These are phyloP conservation scores for Aspergillus hortae DNA, from an alignment of 2,329 filamentous ascomycete genomes.

Conservation along the genomic window DNA sequence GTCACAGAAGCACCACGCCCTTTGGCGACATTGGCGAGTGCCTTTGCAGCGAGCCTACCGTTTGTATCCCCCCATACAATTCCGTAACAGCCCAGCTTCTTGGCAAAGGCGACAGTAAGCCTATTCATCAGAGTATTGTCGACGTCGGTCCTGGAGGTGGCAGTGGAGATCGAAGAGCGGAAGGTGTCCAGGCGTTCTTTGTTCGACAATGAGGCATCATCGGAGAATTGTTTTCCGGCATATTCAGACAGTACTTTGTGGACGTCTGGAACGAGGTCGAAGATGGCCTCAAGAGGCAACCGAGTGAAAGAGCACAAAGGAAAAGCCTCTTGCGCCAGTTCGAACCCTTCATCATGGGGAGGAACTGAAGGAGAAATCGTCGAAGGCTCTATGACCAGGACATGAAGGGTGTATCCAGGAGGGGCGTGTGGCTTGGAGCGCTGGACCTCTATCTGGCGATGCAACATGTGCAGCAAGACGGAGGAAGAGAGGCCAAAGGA, in stretches of 20 bases:
- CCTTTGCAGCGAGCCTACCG: constrained; percentile 79
- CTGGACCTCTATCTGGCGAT: constrained; percentile 65
- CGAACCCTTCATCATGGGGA: constrained; percentile 32
- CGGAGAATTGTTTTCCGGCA: constrained; percentile 21
- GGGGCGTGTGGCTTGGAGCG: constrained; percentile 58
- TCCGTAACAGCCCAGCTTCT: constrained; percentile 59
- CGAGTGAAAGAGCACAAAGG: constrained; percentile 62
- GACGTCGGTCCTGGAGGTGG: constrained; percentile 74
- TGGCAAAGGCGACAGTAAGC: constrained; percentile 65
- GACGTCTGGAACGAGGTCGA: constrained; percentile 42
- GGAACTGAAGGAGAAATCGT: constrained; percentile 21
- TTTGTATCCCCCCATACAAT: constrained; percentile 84
- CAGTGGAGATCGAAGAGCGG: constrained; percentile 62
- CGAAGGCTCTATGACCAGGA: constrained; percentile 42
- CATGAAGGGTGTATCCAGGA: constrained; percentile 62
- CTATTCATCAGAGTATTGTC: constrained; percentile 66
- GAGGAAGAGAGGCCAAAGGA: constrained; percentile 81
- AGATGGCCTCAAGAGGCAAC: constrained; percentile 62
- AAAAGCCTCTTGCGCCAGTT: constrained; percentile 56
- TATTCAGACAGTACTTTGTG: constrained; percentile 31
- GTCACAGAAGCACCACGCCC: constrained; percentile 81
- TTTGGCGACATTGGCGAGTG: constrained; percentile 84
- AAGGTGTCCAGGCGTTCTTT: constrained; percentile 52
- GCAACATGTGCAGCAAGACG: constrained; percentile 70
- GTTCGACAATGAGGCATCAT: constrained; percentile 29